Evolutionary conservation across 257 asterid genomes (phyloP).

Genomic region (Salvia splendens): DNA sequence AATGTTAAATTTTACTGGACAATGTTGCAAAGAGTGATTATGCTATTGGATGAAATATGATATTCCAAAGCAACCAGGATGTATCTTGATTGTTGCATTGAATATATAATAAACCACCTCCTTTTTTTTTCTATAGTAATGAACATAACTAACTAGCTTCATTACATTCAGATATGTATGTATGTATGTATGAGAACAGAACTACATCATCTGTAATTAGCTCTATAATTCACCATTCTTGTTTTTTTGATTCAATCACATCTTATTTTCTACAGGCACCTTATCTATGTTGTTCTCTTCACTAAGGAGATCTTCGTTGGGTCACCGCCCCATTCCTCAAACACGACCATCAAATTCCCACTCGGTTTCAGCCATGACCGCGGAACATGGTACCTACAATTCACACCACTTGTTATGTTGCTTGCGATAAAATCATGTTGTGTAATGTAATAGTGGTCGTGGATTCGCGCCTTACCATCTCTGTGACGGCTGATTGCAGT

Average conservation of each 20-base stretch:
- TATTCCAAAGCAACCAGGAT: not conserved
- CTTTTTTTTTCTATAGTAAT: not conserved
- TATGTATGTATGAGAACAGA: not conserved
- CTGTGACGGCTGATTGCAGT: conserved; percentile 89
- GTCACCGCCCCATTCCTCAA: conserved; percentile 89
- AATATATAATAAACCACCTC: no score
- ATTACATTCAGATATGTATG: conserved; percentile 9
- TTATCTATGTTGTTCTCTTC: conserved; percentile 40
- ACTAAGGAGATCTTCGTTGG: conserved; percentile 61
- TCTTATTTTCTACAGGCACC: conserved; percentile 10
- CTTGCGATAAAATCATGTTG: not conserved
- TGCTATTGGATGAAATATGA: conserved; percentile 1
- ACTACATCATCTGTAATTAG: conserved; percentile 11
- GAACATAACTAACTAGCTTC: conserved; percentile 2
- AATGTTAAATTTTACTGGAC: conserved; percentile 22
- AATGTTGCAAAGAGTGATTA: not conserved
- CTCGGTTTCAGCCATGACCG: conserved; percentile 79
- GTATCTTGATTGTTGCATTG: conserved; percentile 3
- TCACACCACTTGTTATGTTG: not conserved
- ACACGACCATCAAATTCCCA: conserved; percentile 66
- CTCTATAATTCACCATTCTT: conserved; percentile 34
- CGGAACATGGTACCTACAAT: conserved; percentile 77
- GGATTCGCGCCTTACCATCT: conserved; percentile 62
- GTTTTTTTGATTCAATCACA: not conserved
- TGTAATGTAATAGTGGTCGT: not conserved